Conservation (phyloP, 352 stramenopile species). For the Pythium monospermum region DNA sequence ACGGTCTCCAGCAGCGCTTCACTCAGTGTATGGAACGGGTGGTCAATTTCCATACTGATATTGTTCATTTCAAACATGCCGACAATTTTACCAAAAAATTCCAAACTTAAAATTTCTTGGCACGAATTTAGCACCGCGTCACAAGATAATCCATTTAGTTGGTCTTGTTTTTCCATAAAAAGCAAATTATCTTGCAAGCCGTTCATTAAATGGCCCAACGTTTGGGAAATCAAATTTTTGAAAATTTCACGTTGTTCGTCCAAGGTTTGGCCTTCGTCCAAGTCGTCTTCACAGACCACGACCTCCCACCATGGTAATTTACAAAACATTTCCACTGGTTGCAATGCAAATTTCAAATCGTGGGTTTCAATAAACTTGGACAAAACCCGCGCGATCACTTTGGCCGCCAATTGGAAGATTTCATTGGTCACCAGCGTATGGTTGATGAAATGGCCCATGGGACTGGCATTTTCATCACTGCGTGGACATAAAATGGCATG, state of each 20-base stretch:
- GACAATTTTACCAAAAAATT: slow-evolving; percentile 88
- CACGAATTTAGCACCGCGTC: slow-evolving; percentile 46
- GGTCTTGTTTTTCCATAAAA: slow-evolving; percentile 34
- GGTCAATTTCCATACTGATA: slow-evolving; percentile 90
- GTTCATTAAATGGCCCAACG: slow-evolving; percentile 42
- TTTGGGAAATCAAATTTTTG: slow-evolving; percentile 52
- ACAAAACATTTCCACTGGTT: slow-evolving; percentile 85
- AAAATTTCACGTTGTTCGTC: slow-evolving; percentile 67
- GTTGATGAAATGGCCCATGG: slow-evolving; percentile 79
- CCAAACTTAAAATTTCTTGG: slow-evolving; percentile 51
- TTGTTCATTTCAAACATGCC: slow-evolving; percentile 98
- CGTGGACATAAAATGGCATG: slow-evolving; percentile 78
- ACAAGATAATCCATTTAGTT: slow-evolving; percentile 51
- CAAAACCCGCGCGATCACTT: slow-evolving; percentile 80
- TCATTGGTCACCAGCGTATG: slow-evolving; percentile 88
- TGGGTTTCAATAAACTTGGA: slow-evolving; percentile 50
- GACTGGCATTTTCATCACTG: slow-evolving; percentile 38
- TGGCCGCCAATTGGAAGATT: slow-evolving; percentile 90
- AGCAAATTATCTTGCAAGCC: slow-evolving; percentile 55
- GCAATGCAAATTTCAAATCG: slow-evolving; percentile 42
- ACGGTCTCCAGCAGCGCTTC: slow-evolving; percentile 52
- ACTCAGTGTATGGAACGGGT: slow-evolving; percentile 73
- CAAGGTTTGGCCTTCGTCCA: slow-evolving; percentile 59
- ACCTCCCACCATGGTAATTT: slow-evolving; percentile 90
- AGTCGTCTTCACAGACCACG: slow-evolving; percentile 59